Evolutionary conservation across 148 eudicot genomes (phyloP).

Genomic region (Agrostemma githago): DNA sequence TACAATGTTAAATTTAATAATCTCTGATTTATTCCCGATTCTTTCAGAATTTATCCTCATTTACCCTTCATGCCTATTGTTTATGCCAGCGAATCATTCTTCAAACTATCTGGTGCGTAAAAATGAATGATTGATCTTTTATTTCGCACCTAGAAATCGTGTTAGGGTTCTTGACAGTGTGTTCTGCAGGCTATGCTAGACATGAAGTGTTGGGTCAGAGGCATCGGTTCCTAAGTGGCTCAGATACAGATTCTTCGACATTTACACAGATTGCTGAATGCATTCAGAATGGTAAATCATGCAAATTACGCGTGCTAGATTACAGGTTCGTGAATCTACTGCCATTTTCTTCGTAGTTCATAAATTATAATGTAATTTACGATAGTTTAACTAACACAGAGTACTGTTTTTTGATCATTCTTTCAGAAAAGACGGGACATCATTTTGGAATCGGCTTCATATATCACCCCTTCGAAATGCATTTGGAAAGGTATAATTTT

Average conservation of each 20-base stretch:
- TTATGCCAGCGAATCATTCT: slow-evolving; percentile 82
- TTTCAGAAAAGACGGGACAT: slow-evolving; percentile 66
- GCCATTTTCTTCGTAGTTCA: slow-evolving; percentile 1
- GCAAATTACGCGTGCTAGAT: slow-evolving; percentile 64
- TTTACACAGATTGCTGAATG: slow-evolving; percentile 62
- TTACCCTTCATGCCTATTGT: slow-evolving; percentile 72
- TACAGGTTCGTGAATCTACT: slow-evolving; percentile 50
- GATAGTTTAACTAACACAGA: background rate
- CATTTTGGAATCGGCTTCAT: slow-evolving; percentile 82
- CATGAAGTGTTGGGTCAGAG: slow-evolving; percentile 73
- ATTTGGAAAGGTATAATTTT: slow-evolving; percentile 69
- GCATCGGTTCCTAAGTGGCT: slow-evolving; percentile 62
- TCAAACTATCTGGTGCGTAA: slow-evolving; percentile 62
- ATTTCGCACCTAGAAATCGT: background rate
- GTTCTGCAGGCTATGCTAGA: slow-evolving; percentile 58
- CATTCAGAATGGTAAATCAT: slow-evolving; percentile 41
- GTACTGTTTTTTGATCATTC: background rate
- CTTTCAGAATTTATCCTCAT: slow-evolving; percentile 63
- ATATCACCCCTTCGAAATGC: slow-evolving; percentile 83
- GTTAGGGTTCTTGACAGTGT: background rate
- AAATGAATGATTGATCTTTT: background rate
- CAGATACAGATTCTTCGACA: slow-evolving; percentile 48
- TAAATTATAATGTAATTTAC: background rate
- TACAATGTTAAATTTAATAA: background rate
- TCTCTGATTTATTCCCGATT: slow-evolving; percentile 19